Evolutionary conservation across 352 stramenopile genomes (phyloP).

Genomic region (Vaucheria bursata): DNA sequence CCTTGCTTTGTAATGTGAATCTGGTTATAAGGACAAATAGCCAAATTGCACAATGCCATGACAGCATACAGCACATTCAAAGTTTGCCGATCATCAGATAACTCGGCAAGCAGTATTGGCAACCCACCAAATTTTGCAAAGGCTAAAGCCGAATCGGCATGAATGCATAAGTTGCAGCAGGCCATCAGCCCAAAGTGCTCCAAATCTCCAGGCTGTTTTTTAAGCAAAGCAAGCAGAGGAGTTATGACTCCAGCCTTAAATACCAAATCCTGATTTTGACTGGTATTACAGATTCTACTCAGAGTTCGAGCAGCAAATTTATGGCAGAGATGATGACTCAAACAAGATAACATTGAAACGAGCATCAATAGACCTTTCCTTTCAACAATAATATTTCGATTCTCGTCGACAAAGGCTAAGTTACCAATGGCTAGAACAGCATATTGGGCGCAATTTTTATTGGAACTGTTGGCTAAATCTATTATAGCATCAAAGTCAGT

Average conservation of each 20-base stretch:
- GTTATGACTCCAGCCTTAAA: conserved; percentile 67
- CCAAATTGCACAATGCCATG: conserved; percentile 90
- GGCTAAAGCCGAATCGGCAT: conserved; percentile 71
- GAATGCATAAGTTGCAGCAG: conserved; percentile 85
- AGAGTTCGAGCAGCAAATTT: conserved; percentile 56
- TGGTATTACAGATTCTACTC: conserved; percentile 71
- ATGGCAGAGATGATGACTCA: conserved; percentile 19
- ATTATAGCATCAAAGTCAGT: conserved; percentile 68
- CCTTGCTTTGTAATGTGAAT: conserved; percentile 58
- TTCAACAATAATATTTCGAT: conserved; percentile 73
- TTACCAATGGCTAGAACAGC: conserved; percentile 83
- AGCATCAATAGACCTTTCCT: conserved; percentile 71
- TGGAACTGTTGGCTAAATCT: conserved; percentile 52
- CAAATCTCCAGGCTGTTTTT: conserved; percentile 9
- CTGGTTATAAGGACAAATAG: conserved; percentile 76
- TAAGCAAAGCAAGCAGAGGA: conserved; percentile 62
- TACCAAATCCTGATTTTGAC: conserved; percentile 73
- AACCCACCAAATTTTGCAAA: conserved; percentile 65
- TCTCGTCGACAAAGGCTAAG: conserved; percentile 75
- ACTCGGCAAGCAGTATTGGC: conserved; percentile 48
- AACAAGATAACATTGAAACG: conserved; percentile 58
- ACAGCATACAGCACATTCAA: conserved; percentile 71
- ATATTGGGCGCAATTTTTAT: conserved; percentile 77
- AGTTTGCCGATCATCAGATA: conserved; percentile 10
- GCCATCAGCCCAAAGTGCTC: conserved; percentile 74